phyloP scores from a whole-genome alignment of 2,329 filamentous ascomycete species.

The Bipolaris sorokiniana region DNA sequence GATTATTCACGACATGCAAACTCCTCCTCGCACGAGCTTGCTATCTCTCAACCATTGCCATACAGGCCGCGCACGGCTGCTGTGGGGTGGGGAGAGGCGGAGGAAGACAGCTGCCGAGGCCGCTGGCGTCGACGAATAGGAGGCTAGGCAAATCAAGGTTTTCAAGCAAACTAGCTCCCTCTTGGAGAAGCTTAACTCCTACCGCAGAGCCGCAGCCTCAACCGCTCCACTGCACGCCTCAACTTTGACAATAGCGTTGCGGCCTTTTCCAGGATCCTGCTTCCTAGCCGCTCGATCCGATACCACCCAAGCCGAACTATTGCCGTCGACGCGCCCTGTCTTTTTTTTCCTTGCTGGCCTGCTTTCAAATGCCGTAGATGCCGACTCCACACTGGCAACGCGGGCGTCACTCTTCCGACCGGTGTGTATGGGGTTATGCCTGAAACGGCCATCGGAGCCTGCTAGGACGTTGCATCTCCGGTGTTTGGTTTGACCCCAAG shows the following conservation, averaged over 20 bases:
- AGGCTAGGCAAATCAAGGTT: constrained; percentile 5
- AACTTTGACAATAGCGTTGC: constrained; percentile 20
- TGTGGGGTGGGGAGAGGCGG: neutral
- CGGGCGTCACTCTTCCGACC: constrained; percentile 3
- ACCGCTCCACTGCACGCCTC: constrained; percentile 16
- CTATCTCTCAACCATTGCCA: constrained; percentile 1
- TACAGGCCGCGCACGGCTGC: constrained; percentile 3
- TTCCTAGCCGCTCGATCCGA: constrained; percentile 19
- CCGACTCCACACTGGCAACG: constrained; percentile 24
- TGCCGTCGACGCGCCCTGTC: constrained; percentile 7
- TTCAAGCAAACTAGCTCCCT: constrained; percentile 14
- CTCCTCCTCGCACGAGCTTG: constrained; percentile 10
- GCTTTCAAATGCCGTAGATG: constrained; percentile 12
- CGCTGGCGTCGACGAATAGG: constrained; percentile 5
- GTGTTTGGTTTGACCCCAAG: constrained; percentile 16
- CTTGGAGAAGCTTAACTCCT: constrained; percentile 19
- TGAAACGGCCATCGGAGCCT: constrained; percentile 6
- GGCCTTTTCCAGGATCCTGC: constrained; percentile 16
- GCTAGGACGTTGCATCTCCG: constrained; percentile 4
- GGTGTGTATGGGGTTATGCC: constrained; percentile 7
- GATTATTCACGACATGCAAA: neutral
- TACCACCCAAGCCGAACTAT: constrained; percentile 17
- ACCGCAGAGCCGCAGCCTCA: constrained; percentile 14
- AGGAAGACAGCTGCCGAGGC: constrained; percentile 4
- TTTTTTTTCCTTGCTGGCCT: constrained; percentile 7